A percentile compares a stretch with the other conserved stretches of the same genome.
These are phyloP conservation scores for Rhodotorula paludigena DNA, from an alignment of 768 basidiomycete species.

Conservation along the genomic window DNA sequence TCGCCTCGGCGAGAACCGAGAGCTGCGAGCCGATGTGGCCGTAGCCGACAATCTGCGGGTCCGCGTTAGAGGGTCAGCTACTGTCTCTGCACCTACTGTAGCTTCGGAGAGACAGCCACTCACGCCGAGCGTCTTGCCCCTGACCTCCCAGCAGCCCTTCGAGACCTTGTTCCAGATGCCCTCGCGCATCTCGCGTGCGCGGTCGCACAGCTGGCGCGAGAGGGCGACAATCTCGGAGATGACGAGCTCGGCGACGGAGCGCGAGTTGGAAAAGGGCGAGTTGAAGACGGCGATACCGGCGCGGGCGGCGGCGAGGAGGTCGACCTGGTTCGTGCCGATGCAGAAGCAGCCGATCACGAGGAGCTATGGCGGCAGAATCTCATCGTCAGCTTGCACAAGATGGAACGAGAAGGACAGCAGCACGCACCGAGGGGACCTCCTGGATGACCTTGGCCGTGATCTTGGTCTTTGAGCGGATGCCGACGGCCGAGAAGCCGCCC, in stretches of 20 bases:
- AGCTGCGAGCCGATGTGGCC: slow-evolving; percentile 98
- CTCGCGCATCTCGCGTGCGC: slow-evolving; percentile 74
- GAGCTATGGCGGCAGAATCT: slow-evolving; percentile 57
- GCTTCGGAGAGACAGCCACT: not conserved
- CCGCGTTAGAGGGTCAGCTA: not conserved
- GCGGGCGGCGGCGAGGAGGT: slow-evolving; percentile 71
- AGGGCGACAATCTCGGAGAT: slow-evolving; percentile 87
- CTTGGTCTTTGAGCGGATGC: slow-evolving; percentile 96
- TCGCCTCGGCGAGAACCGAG: slow-evolving; percentile 90
- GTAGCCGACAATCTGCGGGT: slow-evolving; percentile 72
- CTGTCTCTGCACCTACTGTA: too few species aligned
- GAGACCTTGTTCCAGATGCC: slow-evolving; percentile 99
- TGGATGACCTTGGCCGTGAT: slow-evolving; percentile 84
- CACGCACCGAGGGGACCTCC: slow-evolving; percentile 71
- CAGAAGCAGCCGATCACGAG: slow-evolving; percentile 98
- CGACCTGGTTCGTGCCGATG: slow-evolving; percentile 98
- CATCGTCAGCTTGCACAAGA: too few species aligned
- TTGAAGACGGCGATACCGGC: slow-evolving; percentile 98
- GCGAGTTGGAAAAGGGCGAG: slow-evolving; percentile 80
- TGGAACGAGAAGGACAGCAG: not conserved
- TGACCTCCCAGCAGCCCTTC: slow-evolving; percentile 94
- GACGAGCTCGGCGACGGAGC: slow-evolving; percentile 97
- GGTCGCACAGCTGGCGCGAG: slow-evolving; percentile 87
- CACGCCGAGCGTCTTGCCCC: slow-evolving; percentile 87
- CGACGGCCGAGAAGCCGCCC: slow-evolving; percentile 81